phyloP scores from a whole-genome alignment of 2,329 filamentous ascomycete genomes.

The Lecanicillium sp. region DNA sequence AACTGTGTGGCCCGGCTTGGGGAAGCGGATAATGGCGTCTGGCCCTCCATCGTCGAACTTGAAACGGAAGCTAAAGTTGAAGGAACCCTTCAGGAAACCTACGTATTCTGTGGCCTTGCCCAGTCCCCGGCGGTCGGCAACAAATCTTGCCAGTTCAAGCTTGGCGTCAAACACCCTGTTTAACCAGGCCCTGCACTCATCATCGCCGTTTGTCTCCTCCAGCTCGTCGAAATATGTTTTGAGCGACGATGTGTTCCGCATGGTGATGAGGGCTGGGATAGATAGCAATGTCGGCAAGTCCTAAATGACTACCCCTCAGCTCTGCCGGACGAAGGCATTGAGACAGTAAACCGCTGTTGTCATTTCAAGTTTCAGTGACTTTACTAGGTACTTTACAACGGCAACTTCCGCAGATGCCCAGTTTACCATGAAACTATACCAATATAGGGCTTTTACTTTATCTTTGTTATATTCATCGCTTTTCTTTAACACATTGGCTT shows the following conservation, averaged over 20 bases:
- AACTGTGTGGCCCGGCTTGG: slow-evolving; percentile 16
- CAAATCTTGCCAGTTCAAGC: slow-evolving; percentile 13
- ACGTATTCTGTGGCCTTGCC: slow-evolving; percentile 13
- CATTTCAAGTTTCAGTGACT: too few species aligned
- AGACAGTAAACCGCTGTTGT: too few species aligned
- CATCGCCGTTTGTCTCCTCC: slow-evolving; percentile 14
- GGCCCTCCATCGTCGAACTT: slow-evolving; percentile 13
- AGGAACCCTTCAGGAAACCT: slow-evolving; percentile 19
- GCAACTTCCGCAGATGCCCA: too few species aligned
- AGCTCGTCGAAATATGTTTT: slow-evolving; percentile 14
- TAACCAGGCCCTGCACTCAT: slow-evolving; percentile 16
- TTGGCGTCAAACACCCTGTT: slow-evolving; percentile 13
- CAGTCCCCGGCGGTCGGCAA: slow-evolving; percentile 12
- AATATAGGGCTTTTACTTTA: too few species aligned
- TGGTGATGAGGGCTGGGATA: too few species aligned
- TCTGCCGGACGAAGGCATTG: too few species aligned
- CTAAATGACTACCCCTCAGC: too few species aligned
- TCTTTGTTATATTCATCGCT: too few species aligned
- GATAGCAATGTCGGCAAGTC: too few species aligned
- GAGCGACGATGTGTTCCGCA: slow-evolving; percentile 9
- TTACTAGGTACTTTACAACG: too few species aligned
- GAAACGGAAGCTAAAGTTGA: slow-evolving; percentile 19
- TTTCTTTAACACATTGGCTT: too few species aligned
- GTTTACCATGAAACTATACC: too few species aligned
- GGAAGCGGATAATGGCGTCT: slow-evolving; percentile 19